Evolutionary conservation across 2,329 filamentous ascomycete genomes (phyloP).

Genomic region (Aaosphaeria pasadenensis): DNA sequence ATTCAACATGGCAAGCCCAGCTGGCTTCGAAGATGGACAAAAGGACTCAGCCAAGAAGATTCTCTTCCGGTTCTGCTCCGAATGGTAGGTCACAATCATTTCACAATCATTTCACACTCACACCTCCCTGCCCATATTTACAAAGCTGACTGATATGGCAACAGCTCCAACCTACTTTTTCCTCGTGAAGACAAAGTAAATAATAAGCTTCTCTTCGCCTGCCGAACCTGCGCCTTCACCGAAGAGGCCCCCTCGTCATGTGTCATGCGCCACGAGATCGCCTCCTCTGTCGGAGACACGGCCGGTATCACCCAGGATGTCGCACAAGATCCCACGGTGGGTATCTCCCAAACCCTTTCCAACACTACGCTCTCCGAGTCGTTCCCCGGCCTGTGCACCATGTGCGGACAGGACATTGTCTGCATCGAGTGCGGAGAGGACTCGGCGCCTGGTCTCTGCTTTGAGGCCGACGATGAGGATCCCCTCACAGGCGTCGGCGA

Average conservation of each 20-base stretch:
- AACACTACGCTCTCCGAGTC: slow-evolving; percentile 23
- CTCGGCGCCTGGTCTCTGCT: slow-evolving; percentile 41
- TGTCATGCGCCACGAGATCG: slow-evolving; percentile 92
- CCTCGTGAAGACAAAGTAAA: slow-evolving; percentile 87
- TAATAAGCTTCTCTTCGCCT: slow-evolving; percentile 88
- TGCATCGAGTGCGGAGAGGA: slow-evolving; percentile 52
- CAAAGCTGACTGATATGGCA: slow-evolving; percentile 1
- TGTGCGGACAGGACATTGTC: slow-evolving; percentile 57
- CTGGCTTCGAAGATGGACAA: slow-evolving; percentile 35
- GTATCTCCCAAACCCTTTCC: slow-evolving; percentile 50
- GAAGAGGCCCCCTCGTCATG: slow-evolving; percentile 84
- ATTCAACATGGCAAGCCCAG: slow-evolving; percentile 35
- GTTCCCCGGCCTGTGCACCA: slow-evolving; percentile 49
- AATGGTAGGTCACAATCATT: slow-evolving; percentile 61
- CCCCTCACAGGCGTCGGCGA: slow-evolving; percentile 24
- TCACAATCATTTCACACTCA: neutral
- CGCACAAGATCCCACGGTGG: slow-evolving; percentile 95
- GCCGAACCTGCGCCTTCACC: slow-evolving; percentile 90
- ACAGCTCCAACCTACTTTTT: slow-evolving; percentile 91
- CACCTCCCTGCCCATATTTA: slow-evolving; percentile 3
- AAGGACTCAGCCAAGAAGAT: slow-evolving; percentile 64
- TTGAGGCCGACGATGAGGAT: slow-evolving; percentile 43
- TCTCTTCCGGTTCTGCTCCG: slow-evolving; percentile 95
- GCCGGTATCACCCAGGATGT: slow-evolving; percentile 98
- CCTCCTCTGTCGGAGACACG: slow-evolving; percentile 88